A percentile compares a stretch with the other conserved stretches of the same genome.
Evolutionary conservation across 371 early-diverging fungal genomes (phyloP).

Genomic region (Mortierella sp.): DNA sequence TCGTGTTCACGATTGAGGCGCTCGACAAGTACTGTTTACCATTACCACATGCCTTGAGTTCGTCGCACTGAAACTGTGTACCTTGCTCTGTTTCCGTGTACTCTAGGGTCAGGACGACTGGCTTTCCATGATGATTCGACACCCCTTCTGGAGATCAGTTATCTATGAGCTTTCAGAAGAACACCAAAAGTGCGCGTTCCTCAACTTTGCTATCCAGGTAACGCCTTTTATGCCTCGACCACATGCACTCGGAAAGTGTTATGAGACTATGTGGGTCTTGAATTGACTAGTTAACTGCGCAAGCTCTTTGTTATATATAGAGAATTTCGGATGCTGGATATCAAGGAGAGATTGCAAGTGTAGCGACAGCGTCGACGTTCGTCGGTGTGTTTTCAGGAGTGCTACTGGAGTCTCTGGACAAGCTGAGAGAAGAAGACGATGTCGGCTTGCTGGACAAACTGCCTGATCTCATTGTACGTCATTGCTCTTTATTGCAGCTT

Average conservation of each 20-base stretch:
- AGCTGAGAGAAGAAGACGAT: conserved; percentile 68
- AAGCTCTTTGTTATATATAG: conserved; percentile 35
- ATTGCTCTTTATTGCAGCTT: not conserved
- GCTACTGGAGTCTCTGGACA: conserved; percentile 67
- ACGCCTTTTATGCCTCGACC: not conserved
- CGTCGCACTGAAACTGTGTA: not conserved
- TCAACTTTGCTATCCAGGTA: conserved; percentile 75
- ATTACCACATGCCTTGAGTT: not conserved
- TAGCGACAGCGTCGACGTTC: conserved; percentile 74
- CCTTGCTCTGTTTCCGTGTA: not conserved
- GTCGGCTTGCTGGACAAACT: conserved; percentile 65
- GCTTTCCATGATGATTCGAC: conserved; percentile 66
- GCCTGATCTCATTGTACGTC: conserved; percentile 63
- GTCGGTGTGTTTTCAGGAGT: conserved; percentile 75
- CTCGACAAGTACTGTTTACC: not conserved
- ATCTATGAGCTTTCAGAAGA: conserved; percentile 75
- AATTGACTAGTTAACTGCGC: not conserved
- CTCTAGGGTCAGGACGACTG: conserved; percentile 60
- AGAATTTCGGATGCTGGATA: conserved; percentile 76
- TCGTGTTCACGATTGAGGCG: not conserved
- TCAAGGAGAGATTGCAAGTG: conserved; percentile 70
- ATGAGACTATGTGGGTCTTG: not conserved
- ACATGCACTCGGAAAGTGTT: not conserved
- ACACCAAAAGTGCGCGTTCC: conserved; percentile 69
- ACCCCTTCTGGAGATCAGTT: conserved; percentile 72